Evolutionary conservation across 2,329 filamentous ascomycete genomes (phyloP), one percentile per base, ranked within the genome.

Genomic region (Xylariaceae sp.): DNA sequence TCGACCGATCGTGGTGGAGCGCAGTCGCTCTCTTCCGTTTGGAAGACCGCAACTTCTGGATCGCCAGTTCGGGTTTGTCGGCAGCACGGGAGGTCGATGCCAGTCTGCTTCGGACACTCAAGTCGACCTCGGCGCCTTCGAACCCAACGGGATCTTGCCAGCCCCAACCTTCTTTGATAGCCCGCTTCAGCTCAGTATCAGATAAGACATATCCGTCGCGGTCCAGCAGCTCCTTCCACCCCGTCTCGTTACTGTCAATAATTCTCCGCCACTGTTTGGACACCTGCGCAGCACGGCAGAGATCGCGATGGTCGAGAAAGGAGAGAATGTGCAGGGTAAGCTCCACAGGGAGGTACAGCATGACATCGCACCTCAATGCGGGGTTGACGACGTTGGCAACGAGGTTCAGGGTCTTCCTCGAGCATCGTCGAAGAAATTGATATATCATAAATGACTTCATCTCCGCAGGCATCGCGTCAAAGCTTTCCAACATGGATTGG

Each of bases 391-490:
- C 81, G 50, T 88, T 82, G 24, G 90, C 88, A 39, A 98, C 83
- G 38, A 94, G 82, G 55, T 92, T 88, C 4, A 98, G 71, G 0
- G 89, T 95, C 29, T 88, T 83, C 50, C 94, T 85, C 5, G 88
- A 79, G 56, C 89, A 97, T 32, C 92, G 77, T 40, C 87, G 83
- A 17, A 98, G 74, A 39, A 98, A 79, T 59, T 98, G 90, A 59
- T 94, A 97, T 81, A 98, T 94, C 65, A 98, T 83, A 58, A 94
- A 94, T 0, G 85, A 85, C 65, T 98, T 92, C 76, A 98, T 81
- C 54, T 92, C 84, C 31, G 85, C 79, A 2, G 90, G 88, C 73
- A 98, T 85, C 5, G 84, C 77, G 59, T 97, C 90, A 54, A 97
- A 98, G 2, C 82, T 81, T 52, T 95, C 85, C 12, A 98, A 67